These are phyloP conservation scores for cucumber (Cucumis sativus) DNA, from an alignment of 306 rosid genomes.

Conservation along the genomic window DNA sequence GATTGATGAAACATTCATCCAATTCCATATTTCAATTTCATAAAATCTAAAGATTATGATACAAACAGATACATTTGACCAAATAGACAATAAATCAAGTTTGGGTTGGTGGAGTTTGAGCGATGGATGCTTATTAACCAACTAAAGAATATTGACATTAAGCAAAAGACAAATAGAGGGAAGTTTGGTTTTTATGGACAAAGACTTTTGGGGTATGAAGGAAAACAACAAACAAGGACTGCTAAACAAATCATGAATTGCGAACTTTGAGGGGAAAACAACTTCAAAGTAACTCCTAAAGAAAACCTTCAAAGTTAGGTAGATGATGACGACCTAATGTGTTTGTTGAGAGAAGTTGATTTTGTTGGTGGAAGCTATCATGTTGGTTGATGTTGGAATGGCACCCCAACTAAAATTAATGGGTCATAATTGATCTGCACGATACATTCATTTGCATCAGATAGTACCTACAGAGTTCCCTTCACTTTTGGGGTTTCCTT, in stretches of 20 bases:
- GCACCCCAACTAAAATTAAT: not conserved
- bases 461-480: not conserved
- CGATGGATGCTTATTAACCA: not conserved
- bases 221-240: conserved; percentile 1
- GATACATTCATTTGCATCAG: not conserved
- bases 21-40: not conserved
- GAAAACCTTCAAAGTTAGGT: not conserved
- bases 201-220: not conserved
- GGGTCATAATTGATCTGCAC: not conserved
- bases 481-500: not conserved
- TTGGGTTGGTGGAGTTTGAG: not conserved
- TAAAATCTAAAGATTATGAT: not conserved
- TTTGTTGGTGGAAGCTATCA: not conserved
- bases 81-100: not conserved
- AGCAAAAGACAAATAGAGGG: not conserved
- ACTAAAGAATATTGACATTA: not conserved
- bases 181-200: not conserved
- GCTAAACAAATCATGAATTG: not conserved
- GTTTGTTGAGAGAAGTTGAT: not conserved
- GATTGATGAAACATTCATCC: not conserved
- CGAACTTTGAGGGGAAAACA: not conserved
- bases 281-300: not conserved
- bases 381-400: not conserved
- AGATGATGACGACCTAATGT: not conserved
- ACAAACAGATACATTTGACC: not conserved